These are phyloP conservation scores for Stereum hirsutum DNA, from an alignment of 1,284 basidiomycete species.

Conservation along the genomic window DNA sequence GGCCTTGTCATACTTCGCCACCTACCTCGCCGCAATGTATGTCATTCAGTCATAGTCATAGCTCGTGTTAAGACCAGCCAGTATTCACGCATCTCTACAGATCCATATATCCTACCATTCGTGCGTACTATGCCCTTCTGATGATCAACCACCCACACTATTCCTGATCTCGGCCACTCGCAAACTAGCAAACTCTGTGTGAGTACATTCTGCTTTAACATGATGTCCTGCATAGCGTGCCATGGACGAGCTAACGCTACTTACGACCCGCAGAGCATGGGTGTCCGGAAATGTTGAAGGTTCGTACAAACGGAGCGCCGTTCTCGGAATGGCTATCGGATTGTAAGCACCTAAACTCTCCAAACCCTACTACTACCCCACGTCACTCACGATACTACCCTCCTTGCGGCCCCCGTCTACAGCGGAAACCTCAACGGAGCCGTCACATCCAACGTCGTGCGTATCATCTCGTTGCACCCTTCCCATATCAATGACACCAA, in stretches of 20 bases:
- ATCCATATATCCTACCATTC: constrained; percentile 37
- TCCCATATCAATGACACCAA: too few species aligned
- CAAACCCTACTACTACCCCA: too few species aligned
- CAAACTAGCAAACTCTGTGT: constrained; percentile 44
- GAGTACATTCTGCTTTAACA: too few species aligned
- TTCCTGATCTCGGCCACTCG: neutral
- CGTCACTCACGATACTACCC: neutral
- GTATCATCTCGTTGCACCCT: constrained; percentile 18
- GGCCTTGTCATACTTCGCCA: constrained; percentile 33
- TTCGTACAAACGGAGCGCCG: constrained; percentile 67
- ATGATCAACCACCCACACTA: neutral
- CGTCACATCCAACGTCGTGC: constrained; percentile 59
- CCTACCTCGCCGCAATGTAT: constrained; percentile 38
- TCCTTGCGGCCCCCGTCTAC: neutral
- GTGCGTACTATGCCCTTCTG: constrained; percentile 20
- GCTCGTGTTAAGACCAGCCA: constrained; percentile 2
- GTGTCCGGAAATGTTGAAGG: constrained; percentile 45
- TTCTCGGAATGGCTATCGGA: constrained; percentile 61
- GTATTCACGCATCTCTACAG: constrained; percentile 16
- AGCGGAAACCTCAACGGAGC: constrained; percentile 67
- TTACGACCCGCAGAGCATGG: constrained; percentile 29
- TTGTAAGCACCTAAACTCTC: constrained; percentile 29
- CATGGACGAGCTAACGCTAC: neutral
- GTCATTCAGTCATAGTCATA: constrained; percentile 12
- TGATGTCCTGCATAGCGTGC: neutral